Base-by-base conservation (phyloP, 1,139 yeast genomes). In the Saccharomycopsis hybrid region DNA sequence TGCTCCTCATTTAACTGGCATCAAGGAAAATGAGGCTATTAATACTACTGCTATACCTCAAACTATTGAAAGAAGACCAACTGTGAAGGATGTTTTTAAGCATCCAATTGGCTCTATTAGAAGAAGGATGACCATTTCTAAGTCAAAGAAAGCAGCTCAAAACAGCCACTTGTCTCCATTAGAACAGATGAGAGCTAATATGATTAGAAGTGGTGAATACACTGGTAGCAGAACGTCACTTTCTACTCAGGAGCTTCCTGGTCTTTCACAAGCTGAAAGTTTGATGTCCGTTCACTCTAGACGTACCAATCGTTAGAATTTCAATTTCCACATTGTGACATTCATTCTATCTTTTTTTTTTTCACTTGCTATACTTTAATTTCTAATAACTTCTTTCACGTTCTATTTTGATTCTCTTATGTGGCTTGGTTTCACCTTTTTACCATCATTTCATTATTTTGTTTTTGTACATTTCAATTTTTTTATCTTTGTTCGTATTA, bases 191-290 rank as follows among this genome's bases (percentile, higher is more conserved):
- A 63, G 78, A 54, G 55, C 57, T 44, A 73, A 72, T 55, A 74
- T 74, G 78, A 63, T 71, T 44, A 58, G 59, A 36, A 62, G 67
- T 8, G 56, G 56, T n/a, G 56, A 53, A 28, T 53, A 53, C 29
- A 42, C 43, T 13, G 53, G 54, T 18, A 62, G 65, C 13, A 58
- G 69, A 48, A 62, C 60, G 42, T 69, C 73, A 2, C 62, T 74
- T 54, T 72, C 78, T 13, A 69, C 77, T 8, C 78, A 74, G 51
- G 76, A 72, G 44, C 62, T 75, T 46, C 78, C 78, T 0, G 80
- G 80, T 2, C 66, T 75, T 52, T 68, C 76, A 1, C 74, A 73
- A 55, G 79, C 79, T 2, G 77, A 73, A 54, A 71, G 76, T 3
- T 67, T 75, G 51, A 61, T 75, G 43, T 42, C 47, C n/a, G 47